phyloP scores from a whole-genome alignment of 768 basidiomycete species.

The Termitomyces heimii region DNA sequence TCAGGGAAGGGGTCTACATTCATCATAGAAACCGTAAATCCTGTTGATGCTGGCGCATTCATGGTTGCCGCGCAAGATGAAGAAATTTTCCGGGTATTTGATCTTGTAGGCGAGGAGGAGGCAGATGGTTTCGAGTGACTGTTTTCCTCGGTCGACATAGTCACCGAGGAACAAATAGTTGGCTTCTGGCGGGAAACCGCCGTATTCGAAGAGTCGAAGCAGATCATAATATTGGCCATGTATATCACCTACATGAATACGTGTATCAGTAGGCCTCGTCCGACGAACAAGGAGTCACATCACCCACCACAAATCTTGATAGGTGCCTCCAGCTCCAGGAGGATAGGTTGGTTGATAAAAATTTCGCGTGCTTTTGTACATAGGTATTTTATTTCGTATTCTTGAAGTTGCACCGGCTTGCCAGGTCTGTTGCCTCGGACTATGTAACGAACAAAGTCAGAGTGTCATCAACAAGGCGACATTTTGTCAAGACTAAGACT shows the following conservation, averaged over 20 bases:
- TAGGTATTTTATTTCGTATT: conserved; percentile 99
- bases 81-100: conserved; percentile 99
- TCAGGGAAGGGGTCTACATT: conserved; percentile 60
- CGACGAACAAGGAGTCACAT: conserved; percentile 13
- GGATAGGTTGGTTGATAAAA: conserved; percentile 98
- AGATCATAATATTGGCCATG: conserved; percentile 99
- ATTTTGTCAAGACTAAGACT: conserved; percentile 3
- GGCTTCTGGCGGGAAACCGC: conserved; percentile 98
- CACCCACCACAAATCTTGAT: conserved; percentile 98
- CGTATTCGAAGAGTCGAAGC: conserved; percentile 96
- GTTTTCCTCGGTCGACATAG: conserved; percentile 99
- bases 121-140: conserved; percentile 99
- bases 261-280: conserved; percentile 10
- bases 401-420: conserved; percentile 95
- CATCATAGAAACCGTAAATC: conserved; percentile 99
- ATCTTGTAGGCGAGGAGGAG: conserved; percentile 99
- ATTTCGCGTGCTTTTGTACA: conserved; percentile 99
- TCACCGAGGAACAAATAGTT: conserved; percentile 99
- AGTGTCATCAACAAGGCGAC: conserved; percentile 1
- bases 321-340: conserved; percentile 96
- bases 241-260: conserved; percentile 71
- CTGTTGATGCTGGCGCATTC: conserved; percentile 99
- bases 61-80: conserved; percentile 97
- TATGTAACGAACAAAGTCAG: conserved; percentile 28
- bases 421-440: conserved; percentile 98